phyloP scores from a whole-genome alignment of 2,329 filamentous ascomycete genomes.

The Aspergillus puulaauensis region DNA sequence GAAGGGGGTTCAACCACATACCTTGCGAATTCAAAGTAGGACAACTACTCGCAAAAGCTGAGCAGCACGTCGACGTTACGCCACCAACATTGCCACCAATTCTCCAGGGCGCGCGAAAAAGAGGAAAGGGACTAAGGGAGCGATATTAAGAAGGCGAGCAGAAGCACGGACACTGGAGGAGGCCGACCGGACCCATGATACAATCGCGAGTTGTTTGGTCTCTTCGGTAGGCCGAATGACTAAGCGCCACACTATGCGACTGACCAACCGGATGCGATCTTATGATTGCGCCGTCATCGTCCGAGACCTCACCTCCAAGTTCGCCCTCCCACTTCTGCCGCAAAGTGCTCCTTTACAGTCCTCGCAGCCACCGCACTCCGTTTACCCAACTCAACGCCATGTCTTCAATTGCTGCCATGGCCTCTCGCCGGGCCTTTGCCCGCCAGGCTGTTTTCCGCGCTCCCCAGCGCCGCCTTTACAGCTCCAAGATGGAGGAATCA shows the following conservation, averaged over 20 bases:
- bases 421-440: constrained; percentile 42
- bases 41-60: background rate
- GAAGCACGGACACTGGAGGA: background rate
- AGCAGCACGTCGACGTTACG: constrained; percentile 3
- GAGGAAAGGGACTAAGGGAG: constrained; percentile 5
- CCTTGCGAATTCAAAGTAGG: constrained; percentile 9
- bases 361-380: constrained; percentile 18
- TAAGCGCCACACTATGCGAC: constrained; percentile 16
- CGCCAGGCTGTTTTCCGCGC: constrained; percentile 43
- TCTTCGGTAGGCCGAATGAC: constrained; percentile 13
- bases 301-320: constrained; percentile 26
- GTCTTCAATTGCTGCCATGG: constrained; percentile 44
- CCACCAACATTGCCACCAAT: constrained; percentile 2
- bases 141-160: background rate
- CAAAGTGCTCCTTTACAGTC: constrained; percentile 13
- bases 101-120: constrained; percentile 2
- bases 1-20: constrained; percentile 10
- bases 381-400: constrained; percentile 27
- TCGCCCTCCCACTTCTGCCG: constrained; percentile 27
- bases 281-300: constrained; percentile 33
- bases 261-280: constrained; percentile 26
- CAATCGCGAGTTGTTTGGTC: background rate
- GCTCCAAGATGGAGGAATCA: constrained; percentile 48
- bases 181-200: background rate
- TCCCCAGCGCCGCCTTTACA: constrained; percentile 39